Conservation (phyloP, 2,329 filamentous ascomycete genomes). For the Trichothecium roseum region DNA sequence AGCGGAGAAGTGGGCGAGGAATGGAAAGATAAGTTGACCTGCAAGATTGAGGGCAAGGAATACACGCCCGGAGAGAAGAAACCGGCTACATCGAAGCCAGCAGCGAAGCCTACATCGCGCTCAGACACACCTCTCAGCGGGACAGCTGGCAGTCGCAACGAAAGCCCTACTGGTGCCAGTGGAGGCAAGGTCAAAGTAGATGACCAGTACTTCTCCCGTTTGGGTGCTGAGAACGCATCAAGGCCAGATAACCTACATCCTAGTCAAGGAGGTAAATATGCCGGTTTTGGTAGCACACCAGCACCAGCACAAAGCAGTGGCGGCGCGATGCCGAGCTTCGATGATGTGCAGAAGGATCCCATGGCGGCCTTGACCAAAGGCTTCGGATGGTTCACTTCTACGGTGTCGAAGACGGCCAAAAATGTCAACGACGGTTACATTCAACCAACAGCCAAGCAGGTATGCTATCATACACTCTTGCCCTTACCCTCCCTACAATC, state of each 20-base stretch:
- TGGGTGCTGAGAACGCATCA: slow-evolving; percentile 74
- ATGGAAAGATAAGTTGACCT: slow-evolving; percentile 82
- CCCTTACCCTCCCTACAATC: slow-evolving; percentile 3
- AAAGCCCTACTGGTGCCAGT: slow-evolving; percentile 23
- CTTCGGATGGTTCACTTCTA: slow-evolving; percentile 86
- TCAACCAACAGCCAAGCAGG: slow-evolving; percentile 83
- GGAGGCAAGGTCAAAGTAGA: slow-evolving; percentile 53
- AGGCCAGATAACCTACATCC: slow-evolving; percentile 68
- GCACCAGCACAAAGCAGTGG: slow-evolving; percentile 31
- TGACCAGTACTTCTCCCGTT: slow-evolving; percentile 80
- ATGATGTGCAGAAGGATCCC: slow-evolving; percentile 86
- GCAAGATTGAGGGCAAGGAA: slow-evolving; percentile 79
- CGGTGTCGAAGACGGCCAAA: slow-evolving; percentile 83
- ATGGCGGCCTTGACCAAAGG: slow-evolving; percentile 81
- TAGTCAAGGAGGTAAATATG: slow-evolving; percentile 85
- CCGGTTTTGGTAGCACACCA: slow-evolving; percentile 76
- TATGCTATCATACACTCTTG: slow-evolving; percentile 23
- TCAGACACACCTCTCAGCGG: slow-evolving; percentile 30
- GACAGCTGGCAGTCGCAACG: slow-evolving; percentile 22
- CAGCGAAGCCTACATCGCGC: slow-evolving; percentile 21
- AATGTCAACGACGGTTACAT: slow-evolving; percentile 85
- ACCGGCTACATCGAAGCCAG: slow-evolving; percentile 16
- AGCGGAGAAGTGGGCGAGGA: slow-evolving; percentile 85
- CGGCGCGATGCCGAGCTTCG: slow-evolving; percentile 53
- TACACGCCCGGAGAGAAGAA: slow-evolving; percentile 67